Conservation (phyloP, 202 grass and related monocot species). For the Setaria italica region DNA sequence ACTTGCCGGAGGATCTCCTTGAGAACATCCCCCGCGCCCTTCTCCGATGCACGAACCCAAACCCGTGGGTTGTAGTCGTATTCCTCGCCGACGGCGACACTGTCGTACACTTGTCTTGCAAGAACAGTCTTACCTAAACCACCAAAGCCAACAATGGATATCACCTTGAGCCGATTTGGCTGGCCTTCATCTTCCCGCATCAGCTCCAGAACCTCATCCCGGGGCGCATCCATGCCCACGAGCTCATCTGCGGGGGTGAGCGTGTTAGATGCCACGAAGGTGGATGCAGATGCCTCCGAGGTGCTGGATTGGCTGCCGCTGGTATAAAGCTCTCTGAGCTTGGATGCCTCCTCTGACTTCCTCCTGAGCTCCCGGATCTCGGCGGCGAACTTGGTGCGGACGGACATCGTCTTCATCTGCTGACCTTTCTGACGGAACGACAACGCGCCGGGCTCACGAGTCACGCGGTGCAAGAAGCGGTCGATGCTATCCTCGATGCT, state of each 20-base stretch:
- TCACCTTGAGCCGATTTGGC: conserved; percentile 6
- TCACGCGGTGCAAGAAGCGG: background rate
- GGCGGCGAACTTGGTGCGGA: conserved; percentile 11
- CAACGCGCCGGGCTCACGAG: background rate
- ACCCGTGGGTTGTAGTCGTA: background rate
- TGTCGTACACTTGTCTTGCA: background rate
- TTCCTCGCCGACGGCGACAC: background rate
- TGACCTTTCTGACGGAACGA: background rate
- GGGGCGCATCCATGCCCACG: conserved; percentile 18
- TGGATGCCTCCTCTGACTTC: conserved; percentile 21
- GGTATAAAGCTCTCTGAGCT: background rate
- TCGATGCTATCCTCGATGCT: conserved; percentile 32
- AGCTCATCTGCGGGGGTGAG: background rate
- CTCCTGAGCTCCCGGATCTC: conserved; percentile 7
- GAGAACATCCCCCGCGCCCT: background rate
- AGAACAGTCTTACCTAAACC: conserved; percentile 32
- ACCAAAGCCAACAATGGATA: conserved; percentile 16
- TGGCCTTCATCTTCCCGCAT: background rate
- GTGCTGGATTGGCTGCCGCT: background rate
- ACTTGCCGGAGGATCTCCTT: background rate
- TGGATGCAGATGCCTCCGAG: background rate
- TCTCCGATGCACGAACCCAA: background rate
- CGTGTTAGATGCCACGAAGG: background rate
- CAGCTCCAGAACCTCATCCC: conserved; percentile 32
- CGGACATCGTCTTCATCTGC: background rate